Evolutionary conservation across 331 rosid species (phyloP), one percentile per base, ranked within the genome.

Genomic region (Acacia concinna): DNA sequence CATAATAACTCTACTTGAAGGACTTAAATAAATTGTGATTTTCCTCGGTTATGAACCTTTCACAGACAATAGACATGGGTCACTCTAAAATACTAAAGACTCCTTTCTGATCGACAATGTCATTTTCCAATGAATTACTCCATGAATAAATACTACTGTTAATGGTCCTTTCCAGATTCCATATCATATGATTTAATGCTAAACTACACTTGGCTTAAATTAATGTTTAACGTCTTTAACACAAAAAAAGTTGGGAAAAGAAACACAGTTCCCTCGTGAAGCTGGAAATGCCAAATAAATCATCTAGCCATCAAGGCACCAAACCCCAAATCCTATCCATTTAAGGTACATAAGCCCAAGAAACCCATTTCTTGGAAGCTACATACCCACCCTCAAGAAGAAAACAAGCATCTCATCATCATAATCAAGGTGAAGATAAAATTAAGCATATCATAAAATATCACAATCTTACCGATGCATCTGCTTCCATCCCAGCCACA

Each of bases 401-500:
- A 70, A 72, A 76, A 74, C 56, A 72, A 64, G 51, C 41, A 81
- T 75, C 76, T 18, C 62, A 81, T 20, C 63, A 64, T 35, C 68
- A 64, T 54, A 75, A 65, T 28, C 74, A 68, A 80, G 32, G 72
- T 35, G 44, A 78, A 64, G 62, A 78, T 37, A 68, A 62, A 73
- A 63, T 21, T 69, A 38, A 21, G 17, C 18, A 51, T 30, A 74
- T 23, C 32, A 69, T 31, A 43, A 59, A 71, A 74, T 41, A 75
- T 75, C 74, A 62, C 46, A 78, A 56, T 81, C 91, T 91, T 86
- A 96, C 99, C 90, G 86, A 89, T 71, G 99, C 99, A 90, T 96
- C 99, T 57, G 98, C 97, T 86, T 96, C 98, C 95, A 96, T 96
- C 85, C 97, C 99, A 73, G 97, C 98, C 87, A 96, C 95, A 73